phyloP scores from a whole-genome alignment of 2,329 filamentous ascomycete genomes.

The Tolypocladium inflatum region DNA sequence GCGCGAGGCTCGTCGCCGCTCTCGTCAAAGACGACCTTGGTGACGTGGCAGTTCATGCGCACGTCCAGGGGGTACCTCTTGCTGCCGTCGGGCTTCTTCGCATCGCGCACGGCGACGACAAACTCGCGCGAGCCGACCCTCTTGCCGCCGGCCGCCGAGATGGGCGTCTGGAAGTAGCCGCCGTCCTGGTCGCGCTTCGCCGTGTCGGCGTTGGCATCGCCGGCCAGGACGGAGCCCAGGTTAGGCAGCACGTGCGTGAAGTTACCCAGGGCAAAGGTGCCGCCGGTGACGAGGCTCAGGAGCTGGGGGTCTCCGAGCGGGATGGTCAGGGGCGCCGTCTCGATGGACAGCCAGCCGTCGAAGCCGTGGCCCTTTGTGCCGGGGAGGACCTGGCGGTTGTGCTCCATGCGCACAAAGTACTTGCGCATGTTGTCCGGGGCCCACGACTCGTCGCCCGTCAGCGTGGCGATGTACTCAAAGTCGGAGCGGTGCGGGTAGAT shows the following conservation, averaged over 20 bases:
- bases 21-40: conserved; percentile 24
- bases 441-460: conserved; percentile 55
- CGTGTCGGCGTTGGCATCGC: conserved; percentile 41
- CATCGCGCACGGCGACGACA: conserved; percentile 22
- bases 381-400: conserved; percentile 33
- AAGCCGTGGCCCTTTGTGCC: conserved; percentile 41
- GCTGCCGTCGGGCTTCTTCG: conserved; percentile 9
- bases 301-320: conserved; percentile 43
- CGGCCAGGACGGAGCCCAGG: conserved; percentile 27
- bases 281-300: conserved; percentile 17
- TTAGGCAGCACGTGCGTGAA: conserved; percentile 14
- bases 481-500: conserved; percentile 50
- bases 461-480: conserved; percentile 44
- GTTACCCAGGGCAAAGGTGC: conserved; percentile 20
- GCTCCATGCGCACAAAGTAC: conserved; percentile 48
- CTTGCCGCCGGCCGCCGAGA: conserved; percentile 29
- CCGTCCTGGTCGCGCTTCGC: conserved; percentile 32
- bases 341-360: conserved; percentile 45
- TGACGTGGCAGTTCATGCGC: conserved; percentile 19
- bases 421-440: conserved; percentile 47
- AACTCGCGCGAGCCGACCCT: conserved; percentile 41
- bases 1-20: conserved; percentile 20
- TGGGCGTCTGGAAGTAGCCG: conserved; percentile 34
- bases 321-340: conserved; percentile 38
- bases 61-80: conserved; percentile 10